A percentile compares a stretch with the other conserved stretches of the same genome.
These are phyloP conservation scores for Lotmaria passim DNA, from an alignment of 208 protist genomes.

Conservation along the genomic window DNA sequence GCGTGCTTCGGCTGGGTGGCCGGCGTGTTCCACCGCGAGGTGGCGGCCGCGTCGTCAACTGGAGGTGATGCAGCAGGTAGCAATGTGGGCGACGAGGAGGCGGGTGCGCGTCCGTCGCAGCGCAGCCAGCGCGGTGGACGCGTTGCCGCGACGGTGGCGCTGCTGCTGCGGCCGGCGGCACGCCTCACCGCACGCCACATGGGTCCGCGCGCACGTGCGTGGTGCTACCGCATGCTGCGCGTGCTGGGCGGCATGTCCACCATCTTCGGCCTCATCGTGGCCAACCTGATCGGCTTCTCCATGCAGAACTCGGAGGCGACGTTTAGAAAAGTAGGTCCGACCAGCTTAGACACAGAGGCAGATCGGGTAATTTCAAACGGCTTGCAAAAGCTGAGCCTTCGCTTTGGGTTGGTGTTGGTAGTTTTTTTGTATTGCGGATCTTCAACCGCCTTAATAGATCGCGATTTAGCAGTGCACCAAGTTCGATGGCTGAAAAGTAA, in stretches of 20 bases:
- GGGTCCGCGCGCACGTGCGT: conserved; percentile 11
- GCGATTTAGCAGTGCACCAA: conserved; percentile 6
- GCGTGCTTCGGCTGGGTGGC: conserved; percentile 25
- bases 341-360: not conserved
- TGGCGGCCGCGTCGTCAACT: conserved; percentile 11
- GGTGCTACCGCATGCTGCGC: conserved; percentile 29
- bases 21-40: conserved; percentile 28
- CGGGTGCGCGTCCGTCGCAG: not conserved
- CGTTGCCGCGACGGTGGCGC: conserved; percentile 1
- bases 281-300: conserved; percentile 72
- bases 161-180: conserved; percentile 15
- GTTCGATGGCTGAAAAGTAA: conserved; percentile 6
- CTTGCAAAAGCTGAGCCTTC: not conserved
- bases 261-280: conserved; percentile 51
- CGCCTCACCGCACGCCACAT: conserved; percentile 20
- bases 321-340: not conserved
- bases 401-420: not conserved
- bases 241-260: conserved; percentile 35
- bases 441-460: conserved; percentile 19
- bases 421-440: conserved; percentile 10
- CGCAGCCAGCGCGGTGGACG: not conserved
- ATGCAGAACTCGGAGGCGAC: conserved; percentile 5
- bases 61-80: not conserved
- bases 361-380: not conserved
- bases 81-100: not conserved